Percentiles rank a stretch among this genome's conserved stretches.
Conservation (phyloP, 2,329 filamentous ascomycete species). For the Setomelanomma holmii region DNA sequence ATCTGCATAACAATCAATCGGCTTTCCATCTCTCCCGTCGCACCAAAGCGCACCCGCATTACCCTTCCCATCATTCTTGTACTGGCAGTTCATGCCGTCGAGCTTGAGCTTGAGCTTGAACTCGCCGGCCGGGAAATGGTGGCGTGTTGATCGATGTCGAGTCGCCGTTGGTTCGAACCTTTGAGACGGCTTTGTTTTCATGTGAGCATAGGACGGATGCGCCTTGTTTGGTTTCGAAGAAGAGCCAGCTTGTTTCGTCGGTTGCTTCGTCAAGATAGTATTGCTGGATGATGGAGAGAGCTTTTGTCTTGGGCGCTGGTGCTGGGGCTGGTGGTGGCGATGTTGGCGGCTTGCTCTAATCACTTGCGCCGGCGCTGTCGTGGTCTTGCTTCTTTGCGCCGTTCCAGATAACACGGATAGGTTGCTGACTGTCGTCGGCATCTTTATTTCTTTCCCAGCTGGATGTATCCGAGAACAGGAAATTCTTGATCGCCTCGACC, state of each 20-base stretch:
- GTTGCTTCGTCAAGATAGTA: background rate
- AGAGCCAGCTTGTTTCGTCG: background rate
- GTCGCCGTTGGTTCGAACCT: background rate
- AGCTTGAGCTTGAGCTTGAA: constrained; percentile 9
- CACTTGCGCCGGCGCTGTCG: constrained; percentile 6
- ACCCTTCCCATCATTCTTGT: constrained; percentile 15
- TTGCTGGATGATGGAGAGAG: background rate
- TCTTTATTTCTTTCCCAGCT: constrained; percentile 9
- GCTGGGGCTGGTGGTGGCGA: background rate
- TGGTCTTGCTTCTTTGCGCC: constrained; percentile 13
- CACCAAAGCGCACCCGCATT: background rate
- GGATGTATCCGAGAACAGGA: constrained; percentile 6
- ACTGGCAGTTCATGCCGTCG: constrained; percentile 10
- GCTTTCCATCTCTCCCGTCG: background rate
- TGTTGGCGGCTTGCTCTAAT: background rate
- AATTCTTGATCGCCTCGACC: constrained; percentile 13
- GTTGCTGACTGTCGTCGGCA: background rate
- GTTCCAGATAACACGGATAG: constrained; percentile 14
- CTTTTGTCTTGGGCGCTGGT: background rate
- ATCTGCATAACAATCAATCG: background rate
- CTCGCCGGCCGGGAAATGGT: constrained; percentile 7
- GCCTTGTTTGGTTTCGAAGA: background rate
- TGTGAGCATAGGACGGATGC: background rate
- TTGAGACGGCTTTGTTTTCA: background rate
- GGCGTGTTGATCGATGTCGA: background rate